Base-by-base conservation (phyloP, 306 rosid genomes). In the Astragalus glycyphyllos region DNA sequence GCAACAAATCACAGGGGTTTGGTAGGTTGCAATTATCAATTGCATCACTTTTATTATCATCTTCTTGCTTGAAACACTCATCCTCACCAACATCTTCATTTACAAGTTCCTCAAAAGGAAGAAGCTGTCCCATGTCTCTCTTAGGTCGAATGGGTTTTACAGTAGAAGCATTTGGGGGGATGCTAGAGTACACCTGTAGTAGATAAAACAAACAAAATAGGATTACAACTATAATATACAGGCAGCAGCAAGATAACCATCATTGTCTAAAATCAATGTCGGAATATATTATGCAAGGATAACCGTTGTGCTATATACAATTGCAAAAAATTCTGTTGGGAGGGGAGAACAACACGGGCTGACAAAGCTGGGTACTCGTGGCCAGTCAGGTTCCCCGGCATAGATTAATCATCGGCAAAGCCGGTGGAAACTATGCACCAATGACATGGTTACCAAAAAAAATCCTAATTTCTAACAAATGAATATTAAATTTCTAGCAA, bases 21-120 rank as follows among this genome's bases (percentile, higher is more conserved):
- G 92, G 92, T 80, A 86, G 73, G 54, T 38, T 76, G 80, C 73
- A 83, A 51, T 79, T 79, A 74, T 74, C 80, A 26, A 68, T 50
- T 32, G 66, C 65, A 53, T 62, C 82, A 15, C 17, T 77, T 45
- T 17, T 72, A 76, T 67, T 48, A 56, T 82, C 80, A 58, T 83
- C 92, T 34, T 71, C 88, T 73, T 64, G 82, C 73, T 69, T 78
- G 73, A 46, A 62, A 58, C 81, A 77, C 58, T 82, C 80, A 8
- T 74, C 86, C 80, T 47, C 62, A 61, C 76, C 42, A 77, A 58
- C 78, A 61, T 84, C 80, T 57, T 77, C 88, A 59, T 81, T 48
- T 80, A 83, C 66, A 74, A 90, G 85, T 74, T 87, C 95, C 46
- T 89, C 78, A 7, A 94, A 94, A 54, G 95, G 86, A 81, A 90